Base-by-base conservation (phyloP, 2,329 filamentous ascomycete species). In the Herpotrichia juniperi region DNA sequence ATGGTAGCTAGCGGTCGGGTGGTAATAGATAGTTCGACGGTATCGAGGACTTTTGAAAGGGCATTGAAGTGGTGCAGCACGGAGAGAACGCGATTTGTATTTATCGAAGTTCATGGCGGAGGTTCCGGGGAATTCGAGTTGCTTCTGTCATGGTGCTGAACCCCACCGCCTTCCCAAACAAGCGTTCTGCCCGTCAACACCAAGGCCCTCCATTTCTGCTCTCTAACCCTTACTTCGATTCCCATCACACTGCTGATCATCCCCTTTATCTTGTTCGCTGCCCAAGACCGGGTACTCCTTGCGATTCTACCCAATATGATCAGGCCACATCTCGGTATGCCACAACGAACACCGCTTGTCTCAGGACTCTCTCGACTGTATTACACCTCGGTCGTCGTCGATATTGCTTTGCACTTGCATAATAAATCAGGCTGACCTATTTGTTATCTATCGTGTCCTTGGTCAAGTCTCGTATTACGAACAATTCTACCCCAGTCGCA, bases 1-100 rank as follows among this genome's bases (percentile, higher is more conserved):
- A 86, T 86, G 14, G 28, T 46, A 19, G 39, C 31, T 47, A 46
- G 24, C 43, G 44, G 32, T 26, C 30, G 17, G 31, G 30, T 19
- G 22, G 44, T 43, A 19, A 4, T 6, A 17, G 24, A 28, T 30
- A 8, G 24, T 24, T 30, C 4, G 26, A 12, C 3, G 5, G n/a
- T 28, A 43, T 43, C n/a, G 40, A 22, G 35, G 28, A 6, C 9
- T 7, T 21, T 17, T 25, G 17, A 22, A 3, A 12, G 21, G 16
- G 25, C 24, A 28, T 30, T 42, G 28, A 16, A 28, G 22, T 48
- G 11, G 45, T 10, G n/a, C n/a, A n/a, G n/a, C n/a, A 30, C 5
- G 9, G 5, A 39, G 25, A 30, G 46, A 22, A 19, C 26, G 24
- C 16, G 21, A 21, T 31, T 51, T 39, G 25, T 46, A 17, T n/a